These are phyloP conservation scores for Grosmannia serpens DNA, from an alignment of 2,329 filamentous ascomycete species.

Conservation along the genomic window DNA sequence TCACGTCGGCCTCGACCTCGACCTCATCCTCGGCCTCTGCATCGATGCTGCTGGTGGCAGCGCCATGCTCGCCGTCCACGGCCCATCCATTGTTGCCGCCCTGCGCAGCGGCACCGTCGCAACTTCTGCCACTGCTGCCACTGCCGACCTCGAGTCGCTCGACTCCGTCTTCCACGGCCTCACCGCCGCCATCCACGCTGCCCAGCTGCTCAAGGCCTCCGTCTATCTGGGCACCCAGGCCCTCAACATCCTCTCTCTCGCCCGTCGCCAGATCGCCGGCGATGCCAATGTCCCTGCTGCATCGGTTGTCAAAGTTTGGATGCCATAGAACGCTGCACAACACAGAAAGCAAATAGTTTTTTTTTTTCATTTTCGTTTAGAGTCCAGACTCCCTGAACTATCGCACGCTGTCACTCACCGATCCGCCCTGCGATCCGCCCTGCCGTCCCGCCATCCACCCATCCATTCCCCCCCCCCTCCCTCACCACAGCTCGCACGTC, in stretches of 20 bases:
- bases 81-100: conserved; percentile 26
- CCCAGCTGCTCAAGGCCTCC: conserved; percentile 28
- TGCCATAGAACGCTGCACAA: no score
- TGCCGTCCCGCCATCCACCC: neutral
- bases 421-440: neutral
- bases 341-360: no score
- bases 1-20: conserved; percentile 29
- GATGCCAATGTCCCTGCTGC: conserved; percentile 9
- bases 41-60: conserved; percentile 33
- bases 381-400: no score
- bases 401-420: no score
- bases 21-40: conserved; percentile 33
- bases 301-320: conserved; percentile 14
- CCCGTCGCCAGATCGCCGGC: conserved; percentile 13
- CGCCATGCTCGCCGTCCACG: conserved; percentile 24
- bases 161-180: conserved; percentile 20
- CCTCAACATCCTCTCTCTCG: conserved; percentile 23
- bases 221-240: conserved; percentile 29
- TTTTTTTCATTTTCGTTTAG: no score
- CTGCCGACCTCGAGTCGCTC: conserved; percentile 20
- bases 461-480: neutral
- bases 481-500: conserved; percentile 57
- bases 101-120: conserved; percentile 17
- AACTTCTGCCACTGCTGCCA: conserved; percentile 11
- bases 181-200: conserved; percentile 28